These are phyloP conservation scores for Pythium phragmitis DNA, from an alignment of 352 stramenopile genomes.

Conservation along the genomic window DNA sequence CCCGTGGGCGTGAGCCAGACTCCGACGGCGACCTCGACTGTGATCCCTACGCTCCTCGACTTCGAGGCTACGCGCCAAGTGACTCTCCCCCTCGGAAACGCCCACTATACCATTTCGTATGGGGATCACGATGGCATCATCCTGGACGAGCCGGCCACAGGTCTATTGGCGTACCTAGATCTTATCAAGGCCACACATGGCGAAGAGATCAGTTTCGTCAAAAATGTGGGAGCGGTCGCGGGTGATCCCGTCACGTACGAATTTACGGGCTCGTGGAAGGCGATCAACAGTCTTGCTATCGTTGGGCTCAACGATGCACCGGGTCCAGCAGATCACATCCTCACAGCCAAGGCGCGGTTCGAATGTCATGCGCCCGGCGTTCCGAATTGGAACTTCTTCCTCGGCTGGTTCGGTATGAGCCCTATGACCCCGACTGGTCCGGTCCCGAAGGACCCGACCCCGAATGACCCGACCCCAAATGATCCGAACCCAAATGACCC, in stretches of 20 bases:
- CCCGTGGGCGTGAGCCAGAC: conserved; percentile 8
- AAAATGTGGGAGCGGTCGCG: too few relatives aligned
- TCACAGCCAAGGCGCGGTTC: background rate
- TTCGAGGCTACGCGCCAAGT: background rate
- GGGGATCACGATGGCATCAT: background rate
- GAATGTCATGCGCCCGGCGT: background rate
- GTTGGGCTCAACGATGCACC: background rate
- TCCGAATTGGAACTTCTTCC: conserved; percentile 10
- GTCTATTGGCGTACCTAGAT: background rate
- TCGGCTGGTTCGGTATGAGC: background rate
- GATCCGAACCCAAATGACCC: too few relatives aligned
- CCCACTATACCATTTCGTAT: background rate
- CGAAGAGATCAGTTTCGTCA: background rate
- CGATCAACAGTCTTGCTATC: background rate
- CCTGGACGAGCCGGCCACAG: background rate
- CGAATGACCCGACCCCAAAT: too few relatives aligned
- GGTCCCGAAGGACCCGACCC: too few relatives aligned
- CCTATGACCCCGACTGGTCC: too few relatives aligned
- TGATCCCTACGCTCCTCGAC: conserved; percentile 13
- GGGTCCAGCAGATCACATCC: too few relatives aligned
- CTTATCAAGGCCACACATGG: background rate
- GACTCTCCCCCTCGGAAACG: background rate
- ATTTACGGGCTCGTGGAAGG: background rate
- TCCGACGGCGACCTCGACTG: background rate
- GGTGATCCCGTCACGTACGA: too few relatives aligned